Percentiles rank a stretch among this genome's conserved stretches.
These are phyloP conservation scores for Striga hermonthica DNA, from an alignment of 305 asterid species.

Conservation along the genomic window DNA sequence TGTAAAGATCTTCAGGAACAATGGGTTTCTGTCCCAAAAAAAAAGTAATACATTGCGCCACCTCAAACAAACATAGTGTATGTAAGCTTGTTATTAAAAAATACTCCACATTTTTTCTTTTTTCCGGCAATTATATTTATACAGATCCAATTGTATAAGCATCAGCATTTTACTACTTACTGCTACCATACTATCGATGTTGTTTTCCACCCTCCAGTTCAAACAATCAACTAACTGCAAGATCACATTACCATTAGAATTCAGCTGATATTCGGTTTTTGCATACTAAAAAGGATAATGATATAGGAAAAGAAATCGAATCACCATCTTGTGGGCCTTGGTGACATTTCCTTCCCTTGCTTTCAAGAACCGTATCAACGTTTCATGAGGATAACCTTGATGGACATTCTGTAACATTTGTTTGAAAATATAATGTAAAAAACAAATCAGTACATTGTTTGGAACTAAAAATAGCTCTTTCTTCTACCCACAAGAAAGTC, in stretches of 20 bases:
- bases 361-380: conserved; percentile 58
- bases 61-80: not conserved
- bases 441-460: too few species aligned
- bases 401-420: conserved; percentile 55
- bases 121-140: not conserved
- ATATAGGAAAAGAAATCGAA: conserved; percentile 21
- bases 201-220: conserved; percentile 78
- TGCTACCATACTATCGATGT: conserved; percentile 72
- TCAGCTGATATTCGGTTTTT: conserved; percentile 18
- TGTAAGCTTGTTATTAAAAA: not conserved
- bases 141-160: not conserved
- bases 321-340: conserved; percentile 72
- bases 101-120: not conserved
- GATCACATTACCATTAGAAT: conserved; percentile 28
- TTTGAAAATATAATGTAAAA: conserved; percentile 10
- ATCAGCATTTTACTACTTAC: conserved; percentile 42
- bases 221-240: conserved; percentile 73
- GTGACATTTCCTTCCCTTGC: conserved; percentile 75
- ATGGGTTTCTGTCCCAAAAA: conserved; percentile 64
- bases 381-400: conserved; percentile 64
- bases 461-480: too few species aligned
- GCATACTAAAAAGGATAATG: conserved; percentile 14
- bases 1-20: conserved; percentile 60
- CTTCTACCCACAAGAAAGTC: too few species aligned
- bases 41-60: conserved; percentile 10